These are phyloP conservation scores for Paspalum vaginatum DNA, from an alignment of 176 grass and related monocot genomes.

Conservation along the genomic window DNA sequence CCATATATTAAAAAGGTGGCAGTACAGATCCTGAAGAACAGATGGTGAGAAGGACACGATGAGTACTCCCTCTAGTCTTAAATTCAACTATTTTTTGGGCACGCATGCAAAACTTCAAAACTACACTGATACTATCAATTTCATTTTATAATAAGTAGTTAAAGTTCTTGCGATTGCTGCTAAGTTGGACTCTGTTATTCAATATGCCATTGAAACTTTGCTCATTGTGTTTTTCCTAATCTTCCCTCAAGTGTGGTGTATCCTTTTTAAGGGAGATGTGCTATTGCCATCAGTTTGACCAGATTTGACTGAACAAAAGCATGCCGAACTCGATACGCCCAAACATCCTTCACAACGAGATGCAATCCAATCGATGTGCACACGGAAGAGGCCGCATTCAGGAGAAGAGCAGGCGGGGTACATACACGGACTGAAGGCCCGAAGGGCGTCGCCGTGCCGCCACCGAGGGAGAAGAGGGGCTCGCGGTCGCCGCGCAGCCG, in stretches of 20 bases:
- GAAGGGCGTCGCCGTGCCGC: background rate
- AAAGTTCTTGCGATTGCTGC: too few relatives aligned
- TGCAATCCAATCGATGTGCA: background rate
- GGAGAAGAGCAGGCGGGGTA: background rate
- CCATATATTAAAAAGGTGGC: too few relatives aligned
- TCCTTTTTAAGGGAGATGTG: background rate
- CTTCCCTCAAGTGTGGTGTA: background rate
- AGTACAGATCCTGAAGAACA: background rate
- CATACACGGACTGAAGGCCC: slow-evolving; percentile 1
- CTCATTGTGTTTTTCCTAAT: background rate
- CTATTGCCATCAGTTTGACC: background rate
- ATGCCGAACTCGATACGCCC: background rate
- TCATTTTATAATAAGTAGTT: too few relatives aligned
- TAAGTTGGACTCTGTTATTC: too few relatives aligned
- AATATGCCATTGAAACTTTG: background rate
- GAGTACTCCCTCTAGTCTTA: background rate
- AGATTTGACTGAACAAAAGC: slow-evolving; percentile 7
- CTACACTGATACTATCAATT: background rate
- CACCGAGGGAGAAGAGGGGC: background rate
- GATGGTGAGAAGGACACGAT: background rate
- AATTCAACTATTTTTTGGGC: background rate
- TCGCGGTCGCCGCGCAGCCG: slow-evolving; percentile 6
- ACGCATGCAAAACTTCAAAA: background rate
- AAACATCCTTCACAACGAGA: background rate
- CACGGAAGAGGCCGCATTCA: background rate